Evolutionary conservation across 2,329 filamentous ascomycete species (phyloP), one percentile per base, ranked within the genome.

Genomic region (Trichoderma polysporum): DNA sequence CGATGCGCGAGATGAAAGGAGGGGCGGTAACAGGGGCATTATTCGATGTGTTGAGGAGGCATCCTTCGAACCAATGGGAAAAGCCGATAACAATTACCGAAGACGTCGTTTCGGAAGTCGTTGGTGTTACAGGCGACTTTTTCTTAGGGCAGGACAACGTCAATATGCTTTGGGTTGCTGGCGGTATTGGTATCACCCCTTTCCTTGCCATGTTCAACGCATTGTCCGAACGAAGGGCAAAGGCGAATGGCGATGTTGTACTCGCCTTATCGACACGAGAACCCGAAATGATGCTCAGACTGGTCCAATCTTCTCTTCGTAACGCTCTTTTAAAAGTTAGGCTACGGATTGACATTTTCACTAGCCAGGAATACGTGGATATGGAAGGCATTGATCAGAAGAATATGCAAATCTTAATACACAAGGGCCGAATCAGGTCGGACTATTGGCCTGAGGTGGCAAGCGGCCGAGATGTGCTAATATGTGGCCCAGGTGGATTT

Each of bases 151-250:
- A 19, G 10, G 59, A 41, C 2, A 29, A 56, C 6, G 35, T 64
- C 53, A 68, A 64, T 27, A 68, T 58, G 60, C 66, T 68, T 13
- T 68, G 60, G 52, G 66, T 68, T 4, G 66, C 66, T 15, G 66
- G 66, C 1, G 66, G 66, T 15, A 68, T 68, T n/a, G 66, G 66
- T 17, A 64, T 68, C 27, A 68, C 66, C 3, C 66, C 66, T 27
- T 68, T 68, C 19, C 58, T 68, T 19, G 52, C 66, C 33, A 68
- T 68, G 66, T 58, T 68, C n/a, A 59, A 35, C 33, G 66, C 66
- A 2, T 22, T 68, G 10, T 45, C 66, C 3, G 37, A 68, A 33
- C 66, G 66, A 17, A 61, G 27, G 1, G 13, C 29, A 29, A 53
- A 66, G 27, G 57, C 47, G 0, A 27, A 59, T 27, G 66, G 50